A percentile compares a stretch with the other conserved stretches of the same genome.
Evolutionary conservation across 2,329 filamentous ascomycete genomes (phyloP).

Genomic region (Verticillium tricorpus): DNA sequence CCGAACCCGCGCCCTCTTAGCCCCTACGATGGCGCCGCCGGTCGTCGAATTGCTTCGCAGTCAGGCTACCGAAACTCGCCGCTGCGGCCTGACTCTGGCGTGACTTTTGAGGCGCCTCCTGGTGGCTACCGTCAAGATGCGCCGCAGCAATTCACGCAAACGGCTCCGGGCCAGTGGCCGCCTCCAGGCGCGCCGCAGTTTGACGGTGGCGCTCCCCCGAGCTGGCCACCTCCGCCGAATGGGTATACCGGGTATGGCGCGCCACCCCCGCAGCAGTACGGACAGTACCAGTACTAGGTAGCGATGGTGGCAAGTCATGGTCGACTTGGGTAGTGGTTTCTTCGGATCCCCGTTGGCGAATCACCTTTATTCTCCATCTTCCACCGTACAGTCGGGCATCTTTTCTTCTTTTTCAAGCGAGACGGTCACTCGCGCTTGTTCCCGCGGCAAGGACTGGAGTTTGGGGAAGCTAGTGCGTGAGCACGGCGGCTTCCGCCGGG

Average conservation of each 20-base stretch:
- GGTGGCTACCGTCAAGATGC: conserved; percentile 20
- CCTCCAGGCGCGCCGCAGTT: not conserved
- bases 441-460: not conserved
- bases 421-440: not conserved
- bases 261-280: conserved; percentile 28
- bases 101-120: conserved; percentile 36
- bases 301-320: not conserved
- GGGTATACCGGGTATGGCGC: conserved; percentile 26
- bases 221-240: conserved; percentile 23
- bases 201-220: conserved; percentile 13
- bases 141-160: conserved; percentile 6
- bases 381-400: not conserved
- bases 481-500: not conserved
- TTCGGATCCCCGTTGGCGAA: not conserved
- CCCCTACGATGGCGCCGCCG: conserved; percentile 36
- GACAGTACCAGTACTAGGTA: conserved; percentile 27
- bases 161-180: conserved; percentile 1
- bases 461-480: not conserved
- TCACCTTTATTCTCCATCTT: not conserved
- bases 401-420: not conserved
- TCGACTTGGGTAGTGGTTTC: not conserved
- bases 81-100: conserved; percentile 42
- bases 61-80: conserved; percentile 48
- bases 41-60: conserved; percentile 30
- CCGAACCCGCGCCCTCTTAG: conserved; percentile 35